Base-by-base conservation (phyloP, 2,329 filamentous ascomycete species). In the Monilinia laxa region DNA sequence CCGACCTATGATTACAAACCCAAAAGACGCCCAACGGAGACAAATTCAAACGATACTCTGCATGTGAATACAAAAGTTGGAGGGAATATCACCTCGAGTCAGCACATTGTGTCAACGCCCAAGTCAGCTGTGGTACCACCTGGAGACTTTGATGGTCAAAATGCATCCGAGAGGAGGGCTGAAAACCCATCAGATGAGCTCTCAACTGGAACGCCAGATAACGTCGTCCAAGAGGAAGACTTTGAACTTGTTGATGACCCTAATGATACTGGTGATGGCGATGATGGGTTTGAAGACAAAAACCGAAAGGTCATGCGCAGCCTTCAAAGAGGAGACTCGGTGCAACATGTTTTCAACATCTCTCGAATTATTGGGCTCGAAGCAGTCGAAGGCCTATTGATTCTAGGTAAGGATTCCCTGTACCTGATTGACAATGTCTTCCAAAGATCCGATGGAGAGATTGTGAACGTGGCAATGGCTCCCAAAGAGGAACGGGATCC, bases 401-500 rank as follows among this genome's bases (percentile, higher is more conserved):
- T 99, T 65, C 84, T 98, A 52, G 95, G 95, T 23, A 97, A 96
- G 77, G 90, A 94, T 72, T 90, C 88, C 58, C 84, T 99, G 20
- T 99, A 99, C 76, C 89, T 99, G 71, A 90, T 98, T 78, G 95
- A 99, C 78, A 94, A 95, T 72, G 94, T 97, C 74, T 98, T 99
- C 76, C 94, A 98, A 75, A 88, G 94, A 70, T 89, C 91, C 2
- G 95, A 97, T 74, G 94, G 94, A 16, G 96, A 99, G 76, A 97
- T 99, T 75, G 92, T 99, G 68, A 94, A 97, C 73, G 93, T 97
- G 11, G 94, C 91, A 87, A 93, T 98, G 78, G 96, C 95, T 2
- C 93, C 94, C 0, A 81, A 85, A 0, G 93, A 98, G 71, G 96
- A 99, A 78, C 89, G 95, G 28, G 95, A 99, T 74, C 92, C 93